Evolutionary conservation across 1,139 yeast species (phyloP), one percentile per base, ranked within the genome.

Genomic region (Pichia sp.): DNA sequence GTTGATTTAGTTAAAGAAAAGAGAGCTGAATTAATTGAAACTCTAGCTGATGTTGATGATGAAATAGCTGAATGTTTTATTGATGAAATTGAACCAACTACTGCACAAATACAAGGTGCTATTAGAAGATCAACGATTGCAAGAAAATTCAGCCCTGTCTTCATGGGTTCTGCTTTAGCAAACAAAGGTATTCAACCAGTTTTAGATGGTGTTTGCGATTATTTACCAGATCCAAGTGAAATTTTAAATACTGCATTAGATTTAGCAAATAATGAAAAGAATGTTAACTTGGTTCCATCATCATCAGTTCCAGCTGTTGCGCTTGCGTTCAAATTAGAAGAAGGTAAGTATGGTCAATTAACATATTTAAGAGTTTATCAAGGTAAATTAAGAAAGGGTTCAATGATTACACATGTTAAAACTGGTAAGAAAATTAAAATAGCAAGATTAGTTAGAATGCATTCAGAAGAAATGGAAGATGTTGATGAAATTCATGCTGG

Each of bases 81-180:
- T 66, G 96, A 90, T 60, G 99, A 96, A 67, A 80, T 81, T 65
- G 95, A 83, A 62, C 99, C 99, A 54, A 77, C 88, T 27, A 76
- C 79, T 42, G 85, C 83, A 53, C 96, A 93, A 71, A 85, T 93
- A 59, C 83, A 86, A 66, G 81, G 70, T 51, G 98, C 96, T 42
- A 93, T 93, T 61, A 85, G 99, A 71, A 83, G 97, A 66, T 81
- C 98, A 50, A 93, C 99, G n/a, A 91, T 93, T 71, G 96, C 91
- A 42, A 83, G 98, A 73, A 87, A 81, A 69, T 93, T 93, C 74
- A 89, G 98, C 27, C 99, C 99, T n/a, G 98, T 93, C 18, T 76
- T 93, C 61, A 93, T 93, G 98, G 99, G 99, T 38, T 89, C 98
- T 50, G 99, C 99, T 30, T 77, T 93, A 60, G 99, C 98, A 51